Evolutionary conservation across 2,329 filamentous ascomycete genomes (phyloP).

Genomic region (Aspergillus sergii): DNA sequence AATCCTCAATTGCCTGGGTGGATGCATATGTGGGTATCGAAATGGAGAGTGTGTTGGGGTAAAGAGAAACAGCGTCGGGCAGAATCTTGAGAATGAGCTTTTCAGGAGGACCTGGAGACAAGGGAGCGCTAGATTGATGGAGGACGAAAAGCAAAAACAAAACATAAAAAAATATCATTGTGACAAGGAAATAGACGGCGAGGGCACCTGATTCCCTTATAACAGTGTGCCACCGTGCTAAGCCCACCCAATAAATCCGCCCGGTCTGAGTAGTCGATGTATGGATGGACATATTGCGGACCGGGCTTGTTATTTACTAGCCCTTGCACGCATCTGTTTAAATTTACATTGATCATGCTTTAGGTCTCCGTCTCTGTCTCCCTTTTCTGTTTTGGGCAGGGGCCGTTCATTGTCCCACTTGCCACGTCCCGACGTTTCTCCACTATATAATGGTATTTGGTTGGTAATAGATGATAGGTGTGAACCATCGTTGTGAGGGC

Average conservation of each 20-base stretch:
- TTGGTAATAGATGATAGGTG: constrained; percentile 7
- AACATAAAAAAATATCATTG: constrained; percentile 3
- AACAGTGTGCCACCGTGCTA: constrained; percentile 15
- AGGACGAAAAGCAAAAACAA: background rate
- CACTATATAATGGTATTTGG: constrained; percentile 14
- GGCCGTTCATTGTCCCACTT: constrained; percentile 17
- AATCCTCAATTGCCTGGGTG: background rate
- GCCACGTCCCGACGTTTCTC: constrained; percentile 21
- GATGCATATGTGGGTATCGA: background rate
- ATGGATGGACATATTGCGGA: constrained; percentile 20
- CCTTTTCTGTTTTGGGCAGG: constrained; percentile 1
- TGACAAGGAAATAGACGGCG: constrained; percentile 10
- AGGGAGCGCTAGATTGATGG: background rate
- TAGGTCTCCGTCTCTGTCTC: background rate
- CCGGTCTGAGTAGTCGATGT: constrained; percentile 20
- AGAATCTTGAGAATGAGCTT: background rate
- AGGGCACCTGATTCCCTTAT: constrained; percentile 17
- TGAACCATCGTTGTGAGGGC: constrained; percentile 1
- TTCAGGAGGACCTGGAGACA: background rate
- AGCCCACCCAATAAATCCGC: constrained; percentile 21
- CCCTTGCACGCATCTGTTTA: constrained; percentile 15
- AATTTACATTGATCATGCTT: background rate
- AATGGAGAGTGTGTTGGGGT: background rate
- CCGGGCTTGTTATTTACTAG: constrained; percentile 11
- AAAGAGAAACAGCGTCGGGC: background rate